Evolutionary conservation across 495 filamentous ascomycete species (phyloP), one percentile per base, ranked within the genome.

Genomic region (Acidiella bohemica): DNA sequence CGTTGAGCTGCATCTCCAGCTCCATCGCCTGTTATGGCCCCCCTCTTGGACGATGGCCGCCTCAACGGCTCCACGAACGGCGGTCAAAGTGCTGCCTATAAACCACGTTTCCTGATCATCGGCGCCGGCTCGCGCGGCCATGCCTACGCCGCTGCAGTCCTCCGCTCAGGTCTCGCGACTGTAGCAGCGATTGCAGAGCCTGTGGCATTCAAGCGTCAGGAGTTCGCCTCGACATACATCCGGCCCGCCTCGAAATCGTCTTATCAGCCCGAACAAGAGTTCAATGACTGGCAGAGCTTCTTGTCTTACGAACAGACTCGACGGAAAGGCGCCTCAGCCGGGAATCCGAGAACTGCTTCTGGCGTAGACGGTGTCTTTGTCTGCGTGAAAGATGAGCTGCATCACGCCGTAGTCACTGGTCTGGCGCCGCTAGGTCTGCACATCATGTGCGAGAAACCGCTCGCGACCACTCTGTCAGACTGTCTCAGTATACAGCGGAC

Each of bases 371-470:
- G 79, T 0, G 75, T 80, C 20, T 84, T 94, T 49, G 71, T 97
- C 28, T 93, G 87, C 55, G 84, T 86, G 1, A 67, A 84, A 17
- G 90, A 97, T 57, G 80, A 93, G 56, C 77, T 78, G 49, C 90
- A 97, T 58, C 71, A 71, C 5, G 81, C 82, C 38, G 76, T 88
- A n/a, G 68, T 90, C 17, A 59, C 71, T 11, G 78, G 70, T 0
- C 64, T 93, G 22, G 75, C 78, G 2, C 67, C 70, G 2, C 64
- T 92, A 0, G 64, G 70, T 4, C 59, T 90, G 19, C 85, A 94
- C 56, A 75, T 96, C 39, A 79, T 95, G 63, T 88, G 85, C 64
- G 92, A 97, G 65, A 97, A 97, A 59, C 90, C 90, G 0, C 65
- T 97, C 13, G 82, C 84, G 2, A 81, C 81, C 2, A 81, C 69